Conservation (phyloP, 1,284 basidiomycete genomes). For the Trametes versicolor region DNA sequence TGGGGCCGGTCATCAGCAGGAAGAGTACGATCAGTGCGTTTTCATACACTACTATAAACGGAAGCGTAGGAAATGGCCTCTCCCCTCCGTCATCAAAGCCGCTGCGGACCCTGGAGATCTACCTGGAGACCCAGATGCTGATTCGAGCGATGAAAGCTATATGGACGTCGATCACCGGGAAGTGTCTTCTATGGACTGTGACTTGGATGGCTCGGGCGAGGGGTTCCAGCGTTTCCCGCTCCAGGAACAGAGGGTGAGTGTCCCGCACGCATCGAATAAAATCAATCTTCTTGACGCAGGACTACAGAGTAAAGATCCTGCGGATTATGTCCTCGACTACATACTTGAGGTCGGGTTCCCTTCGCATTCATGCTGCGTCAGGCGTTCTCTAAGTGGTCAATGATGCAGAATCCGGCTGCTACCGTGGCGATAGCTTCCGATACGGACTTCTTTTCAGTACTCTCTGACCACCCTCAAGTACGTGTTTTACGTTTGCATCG, state of each 20-base stretch:
- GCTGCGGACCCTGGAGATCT: conserved; percentile 8
- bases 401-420: background rate
- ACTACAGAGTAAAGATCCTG: conserved; percentile 2
- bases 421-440: background rate
- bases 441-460: conserved; percentile 1
- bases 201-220: background rate
- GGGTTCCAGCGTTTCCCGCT: conserved; percentile 1
- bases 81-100: conserved; percentile 4
- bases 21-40: conserved; percentile 19
- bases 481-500: background rate
- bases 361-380: background rate
- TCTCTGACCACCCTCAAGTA: background rate
- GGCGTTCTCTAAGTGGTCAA: background rate
- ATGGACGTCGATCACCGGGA: background rate
- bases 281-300: background rate
- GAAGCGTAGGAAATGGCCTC: conserved; percentile 6
- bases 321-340: conserved; percentile 5
- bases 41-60: conserved; percentile 24
- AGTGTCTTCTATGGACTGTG: background rate
- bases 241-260: background rate
- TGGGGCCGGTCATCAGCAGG: background rate
- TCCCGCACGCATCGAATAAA: background rate
- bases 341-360: background rate
- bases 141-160: background rate
- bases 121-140: background rate